Conservation (phyloP, 2,329 filamentous ascomycete genomes). For the Aspergillus caelatus region DNA sequence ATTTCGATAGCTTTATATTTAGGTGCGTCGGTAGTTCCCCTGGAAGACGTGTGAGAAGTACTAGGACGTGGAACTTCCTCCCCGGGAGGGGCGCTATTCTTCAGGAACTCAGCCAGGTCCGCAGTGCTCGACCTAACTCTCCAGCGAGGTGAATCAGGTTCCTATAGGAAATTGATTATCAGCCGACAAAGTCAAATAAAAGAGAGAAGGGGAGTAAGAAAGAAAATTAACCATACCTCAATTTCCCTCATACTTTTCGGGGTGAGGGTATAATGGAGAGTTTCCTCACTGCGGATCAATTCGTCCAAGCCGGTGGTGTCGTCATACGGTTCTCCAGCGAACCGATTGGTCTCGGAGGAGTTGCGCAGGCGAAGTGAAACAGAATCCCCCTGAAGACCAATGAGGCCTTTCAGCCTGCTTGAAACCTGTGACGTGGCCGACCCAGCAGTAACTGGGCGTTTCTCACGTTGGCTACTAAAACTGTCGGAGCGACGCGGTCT, state of each 20-base stretch:
- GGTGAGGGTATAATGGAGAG: conserved; percentile 79
- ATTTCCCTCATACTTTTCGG: conserved; percentile 77
- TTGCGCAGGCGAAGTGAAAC: conserved; percentile 35
- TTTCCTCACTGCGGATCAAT: conserved; percentile 79
- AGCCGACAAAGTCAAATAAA: neutral
- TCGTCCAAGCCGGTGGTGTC: conserved; percentile 74
- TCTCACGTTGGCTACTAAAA: conserved; percentile 40
- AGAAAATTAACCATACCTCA: conserved; percentile 58
- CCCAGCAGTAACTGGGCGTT: conserved; percentile 43
- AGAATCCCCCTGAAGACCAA: conserved; percentile 35
- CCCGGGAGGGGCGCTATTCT: conserved; percentile 38
- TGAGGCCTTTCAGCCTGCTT: conserved; percentile 47
- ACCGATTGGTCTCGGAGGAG: conserved; percentile 40
- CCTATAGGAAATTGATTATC: conserved; percentile 18
- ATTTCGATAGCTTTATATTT: conserved; percentile 30
- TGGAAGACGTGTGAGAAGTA: conserved; percentile 23
- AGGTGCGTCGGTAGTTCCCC: conserved; percentile 26
- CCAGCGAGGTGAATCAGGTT: conserved; percentile 39
- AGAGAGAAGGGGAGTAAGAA: no score
- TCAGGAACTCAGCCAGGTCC: conserved; percentile 43
- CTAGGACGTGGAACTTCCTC: conserved; percentile 24
- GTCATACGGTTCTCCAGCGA: conserved; percentile 42
- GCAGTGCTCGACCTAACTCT: conserved; percentile 37
- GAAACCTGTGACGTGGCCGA: conserved; percentile 45
- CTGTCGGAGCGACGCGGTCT: conserved; percentile 44